These are phyloP conservation scores for Coffea canephora DNA, from an alignment of 257 asterid genomes.

Conservation along the genomic window DNA sequence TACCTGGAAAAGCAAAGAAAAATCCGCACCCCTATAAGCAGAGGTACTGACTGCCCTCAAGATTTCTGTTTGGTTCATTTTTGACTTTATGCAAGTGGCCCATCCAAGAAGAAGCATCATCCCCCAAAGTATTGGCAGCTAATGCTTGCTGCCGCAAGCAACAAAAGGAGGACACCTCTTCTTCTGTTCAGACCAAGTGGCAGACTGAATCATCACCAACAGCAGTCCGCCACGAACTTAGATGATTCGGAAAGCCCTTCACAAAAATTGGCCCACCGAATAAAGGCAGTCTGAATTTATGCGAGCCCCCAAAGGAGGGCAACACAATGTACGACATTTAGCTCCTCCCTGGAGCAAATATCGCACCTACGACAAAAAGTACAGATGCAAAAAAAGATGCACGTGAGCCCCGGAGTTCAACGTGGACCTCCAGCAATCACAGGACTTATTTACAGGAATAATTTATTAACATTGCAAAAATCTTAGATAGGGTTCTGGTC, in stretches of 20 bases:
- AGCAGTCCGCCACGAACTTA: constrained; percentile 71
- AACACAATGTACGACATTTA: constrained; percentile 93
- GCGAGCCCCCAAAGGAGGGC: constrained; percentile 66
- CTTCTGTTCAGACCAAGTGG: constrained; percentile 73
- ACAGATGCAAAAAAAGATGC: constrained; percentile 48
- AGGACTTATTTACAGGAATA: constrained; percentile 23
- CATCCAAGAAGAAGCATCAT: constrained; percentile 75
- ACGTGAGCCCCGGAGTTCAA: constrained; percentile 52
- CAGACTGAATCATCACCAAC: constrained; percentile 73
- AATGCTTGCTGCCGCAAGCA: constrained; percentile 75
- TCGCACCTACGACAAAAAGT: constrained; percentile 96
- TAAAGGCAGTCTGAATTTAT: constrained; percentile 76
- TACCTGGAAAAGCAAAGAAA: constrained; percentile 65
- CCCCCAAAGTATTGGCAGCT: constrained; percentile 57
- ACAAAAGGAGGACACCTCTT: constrained; percentile 80
- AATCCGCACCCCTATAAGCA: constrained; percentile 43
- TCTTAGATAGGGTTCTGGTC: constrained; percentile 14
- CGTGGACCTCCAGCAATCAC: constrained; percentile 44
- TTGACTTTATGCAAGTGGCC: constrained; percentile 51
- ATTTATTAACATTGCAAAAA: constrained; percentile 12
- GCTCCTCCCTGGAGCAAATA: constrained; percentile 99
- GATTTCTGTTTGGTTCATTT: constrained; percentile 33
- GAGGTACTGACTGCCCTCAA: constrained; percentile 37
- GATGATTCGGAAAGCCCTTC: constrained; percentile 85
- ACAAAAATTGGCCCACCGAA: constrained; percentile 65